Evolutionary conservation across 2,329 filamentous ascomycete genomes (phyloP), one percentile per base, ranked within the genome.

Genomic region (Torrubiellomyces zombiae): DNA sequence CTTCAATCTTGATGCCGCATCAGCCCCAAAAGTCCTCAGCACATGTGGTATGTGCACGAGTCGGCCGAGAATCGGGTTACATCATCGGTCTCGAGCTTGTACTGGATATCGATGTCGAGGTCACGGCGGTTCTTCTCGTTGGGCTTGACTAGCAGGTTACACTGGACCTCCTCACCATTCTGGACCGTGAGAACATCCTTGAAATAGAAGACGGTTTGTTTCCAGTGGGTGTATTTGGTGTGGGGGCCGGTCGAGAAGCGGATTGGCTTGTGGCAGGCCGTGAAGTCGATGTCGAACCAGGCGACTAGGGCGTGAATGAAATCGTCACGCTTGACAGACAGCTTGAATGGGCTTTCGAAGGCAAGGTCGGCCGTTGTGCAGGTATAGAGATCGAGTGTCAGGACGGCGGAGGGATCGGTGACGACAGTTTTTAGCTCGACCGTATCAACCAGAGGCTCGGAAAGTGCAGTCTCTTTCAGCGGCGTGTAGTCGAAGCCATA

Each of bases 141-240:
- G 26, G 89, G 89, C 55, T 74, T 77, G 58, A 86, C 91, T 35
- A 71, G 64, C 20, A 98, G 58, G 16, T 64, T 60, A 43, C 81
- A 80, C 31, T 60, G 56, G 31, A 98, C 64, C 43, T 69, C 63
- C 61, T 98, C 89, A 29, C 77, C 82, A 45, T 81, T 67, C 53
- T 92, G 76, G 18, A 93, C 83, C 11, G 85, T 95, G 36, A 98
- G 60, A 17, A 93, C 80, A 39, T 98, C 85, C 44, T 79, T 72
- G 35, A 98, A 65, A 59, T 98, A 98, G 60, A 98, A 95, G 34
- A 98, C 89, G 9, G 89, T 98, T 63, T 98, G 89, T 63, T 98
- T 98, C 89, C 89, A 98, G 67, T 98, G 89, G 11, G 89, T 98
- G 60, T 95, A 95, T 60, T 94, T 95, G 42, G 86, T 91, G 58